A percentile compares a stretch with the other conserved stretches of the same genome.
Evolutionary conservation across 2,329 filamentous ascomycete genomes (phyloP).

Genomic region (Pseudopyrenochaeta lycopersici): DNA sequence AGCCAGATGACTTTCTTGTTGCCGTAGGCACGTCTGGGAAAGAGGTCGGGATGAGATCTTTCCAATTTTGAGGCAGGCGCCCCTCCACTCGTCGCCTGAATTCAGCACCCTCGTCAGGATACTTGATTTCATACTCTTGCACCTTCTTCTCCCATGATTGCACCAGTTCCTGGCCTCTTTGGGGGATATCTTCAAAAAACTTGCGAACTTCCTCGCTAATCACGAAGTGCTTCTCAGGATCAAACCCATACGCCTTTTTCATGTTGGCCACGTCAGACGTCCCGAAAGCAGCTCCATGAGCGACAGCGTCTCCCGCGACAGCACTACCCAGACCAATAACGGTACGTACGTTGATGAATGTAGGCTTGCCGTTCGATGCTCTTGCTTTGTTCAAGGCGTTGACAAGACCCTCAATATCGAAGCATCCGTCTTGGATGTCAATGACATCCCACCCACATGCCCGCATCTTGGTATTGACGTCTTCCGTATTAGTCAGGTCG

Average conservation of each 20-base stretch:
- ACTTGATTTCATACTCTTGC: constrained; percentile 52
- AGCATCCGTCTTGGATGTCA: constrained; percentile 62
- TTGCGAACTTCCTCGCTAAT: constrained; percentile 57
- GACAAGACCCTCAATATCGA: constrained; percentile 59
- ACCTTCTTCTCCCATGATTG: constrained; percentile 60
- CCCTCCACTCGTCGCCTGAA: constrained; percentile 60
- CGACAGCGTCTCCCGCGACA: constrained; percentile 59
- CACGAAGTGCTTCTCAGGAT: constrained; percentile 59
- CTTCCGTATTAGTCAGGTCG: constrained; percentile 64
- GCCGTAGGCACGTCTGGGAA: constrained; percentile 60
- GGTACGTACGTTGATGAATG: constrained; percentile 67
- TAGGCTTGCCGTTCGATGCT: constrained; percentile 58
- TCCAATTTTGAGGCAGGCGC: constrained; percentile 60
- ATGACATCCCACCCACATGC: constrained; percentile 66
- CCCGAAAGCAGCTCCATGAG: constrained; percentile 68
- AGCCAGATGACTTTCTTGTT: constrained; percentile 60
- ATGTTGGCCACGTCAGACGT: constrained; percentile 62
- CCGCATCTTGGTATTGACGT: constrained; percentile 66
- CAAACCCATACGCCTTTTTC: constrained; percentile 61
- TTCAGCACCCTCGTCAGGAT: constrained; percentile 61
- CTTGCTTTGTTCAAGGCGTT: constrained; percentile 58
- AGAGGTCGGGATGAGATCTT: constrained; percentile 59
- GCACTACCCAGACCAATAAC: constrained; percentile 64
- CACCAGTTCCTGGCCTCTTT: constrained; percentile 58
- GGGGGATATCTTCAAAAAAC: constrained; percentile 62